A percentile compares a stretch with the other conserved stretches of the same genome.
Conservation (phyloP, 805 yeast genomes). For the Kockiozyma suomiensis region DNA sequence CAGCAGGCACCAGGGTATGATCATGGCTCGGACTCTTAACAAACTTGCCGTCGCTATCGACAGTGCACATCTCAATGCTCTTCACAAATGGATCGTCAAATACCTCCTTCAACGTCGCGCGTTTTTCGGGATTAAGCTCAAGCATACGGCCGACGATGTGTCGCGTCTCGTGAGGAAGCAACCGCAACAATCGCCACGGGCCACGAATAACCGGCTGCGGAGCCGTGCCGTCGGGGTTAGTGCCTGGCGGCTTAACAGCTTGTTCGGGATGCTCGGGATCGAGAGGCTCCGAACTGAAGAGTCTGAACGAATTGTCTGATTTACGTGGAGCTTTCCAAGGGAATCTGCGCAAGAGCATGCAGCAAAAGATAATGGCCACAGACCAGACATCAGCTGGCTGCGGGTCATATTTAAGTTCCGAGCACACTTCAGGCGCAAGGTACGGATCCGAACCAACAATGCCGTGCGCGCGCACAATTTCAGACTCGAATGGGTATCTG, state of each 20-base stretch:
- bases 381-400: constrained; percentile 92
- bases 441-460: constrained; percentile 96
- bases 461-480: constrained; percentile 71
- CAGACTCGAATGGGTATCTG: constrained; percentile 61
- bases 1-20: constrained; percentile 45
- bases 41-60: constrained; percentile 35
- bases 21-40: constrained; percentile 39
- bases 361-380: constrained; percentile 85
- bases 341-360: constrained; percentile 82
- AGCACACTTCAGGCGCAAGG: constrained; percentile 86
- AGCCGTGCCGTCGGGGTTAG: constrained; percentile 35
- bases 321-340: constrained; percentile 95
- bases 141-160: constrained; percentile 67
- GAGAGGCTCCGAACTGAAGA: constrained; percentile 54
- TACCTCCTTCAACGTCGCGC: constrained; percentile 63
- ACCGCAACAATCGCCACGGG: constrained; percentile 68
- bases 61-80: constrained; percentile 58
- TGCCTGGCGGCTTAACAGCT: constrained; percentile 33
- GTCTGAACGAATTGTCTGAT: constrained; percentile 71
- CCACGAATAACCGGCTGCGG: constrained; percentile 57
- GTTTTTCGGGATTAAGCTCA: constrained; percentile 55
- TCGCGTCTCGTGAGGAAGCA: constrained; percentile 70
- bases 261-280: constrained; percentile 30
- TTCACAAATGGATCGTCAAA: constrained; percentile 59
- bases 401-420: constrained; percentile 68